Evolutionary conservation across 345 rosid species (phyloP), one percentile per base, ranked within the genome.

Genomic region (Rhizophora mangle): DNA sequence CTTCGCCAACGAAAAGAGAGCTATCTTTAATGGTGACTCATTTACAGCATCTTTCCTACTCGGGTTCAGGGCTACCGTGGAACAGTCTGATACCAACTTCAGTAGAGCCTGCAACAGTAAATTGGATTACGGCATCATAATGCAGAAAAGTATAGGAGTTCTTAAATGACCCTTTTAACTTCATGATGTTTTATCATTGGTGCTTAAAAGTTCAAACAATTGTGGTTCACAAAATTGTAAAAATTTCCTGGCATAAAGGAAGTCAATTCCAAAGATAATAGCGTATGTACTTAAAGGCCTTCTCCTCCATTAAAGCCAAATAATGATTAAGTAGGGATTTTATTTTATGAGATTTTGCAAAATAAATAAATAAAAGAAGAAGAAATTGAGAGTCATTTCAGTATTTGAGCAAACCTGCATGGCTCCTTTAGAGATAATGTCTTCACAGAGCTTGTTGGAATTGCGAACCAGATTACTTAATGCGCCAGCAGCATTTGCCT

Each of bases 401-500:
- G 18, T 9, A 20, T 19, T 18, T 30, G 21, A 6, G 69, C 81
- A 39, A 66, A 95, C 99, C 97, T 90, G 96, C 88, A 95, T 79
- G 71, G 99, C 97, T 79, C 98, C 98, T 76, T 84, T 84, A 34
- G 92, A 83, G 75, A 92, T 88, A 27, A 95, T 90, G 75, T 95
- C 99, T 74, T 88, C 96, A 62, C 96, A 90, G 30, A 95, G 91
- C 76, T 80, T 87, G 82, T 83, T 86, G 26, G 99, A 92, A 75
- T 95, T 95, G 61, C 98, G 98, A 37, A 92, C 98, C 32, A 95
- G 99, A 83, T 95, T 95, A 77, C 98, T 92, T 49, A 95, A 71
- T 26, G 98, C 99, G 68, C 98, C 99, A 6, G 98, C 98, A 65
- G 98, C 98, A 80, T 95, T 95, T 69, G 94, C 96, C 81, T 87